phyloP scores from a whole-genome alignment of 2,329 filamentous ascomycete species.

The Phyllosticta citrichinensis region DNA sequence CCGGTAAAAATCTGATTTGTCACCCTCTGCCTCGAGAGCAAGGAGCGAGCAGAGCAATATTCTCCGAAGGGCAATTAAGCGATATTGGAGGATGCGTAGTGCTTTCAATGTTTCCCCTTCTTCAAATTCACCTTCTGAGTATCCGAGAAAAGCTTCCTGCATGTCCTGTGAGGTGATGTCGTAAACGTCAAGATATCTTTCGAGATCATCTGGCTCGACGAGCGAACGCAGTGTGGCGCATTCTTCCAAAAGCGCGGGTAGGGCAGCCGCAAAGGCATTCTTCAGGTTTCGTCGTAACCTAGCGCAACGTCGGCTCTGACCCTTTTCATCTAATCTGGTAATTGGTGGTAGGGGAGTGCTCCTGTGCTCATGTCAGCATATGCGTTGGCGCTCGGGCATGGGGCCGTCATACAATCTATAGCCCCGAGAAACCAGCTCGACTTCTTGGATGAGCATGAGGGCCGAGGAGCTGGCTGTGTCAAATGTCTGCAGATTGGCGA shows the following conservation, averaged over 20 bases:
- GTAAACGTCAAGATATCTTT: slow-evolving; percentile 77
- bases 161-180: slow-evolving; percentile 39
- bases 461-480: slow-evolving; percentile 68
- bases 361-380: slow-evolving; percentile 38
- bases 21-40: slow-evolving; percentile 72
- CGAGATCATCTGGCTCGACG: slow-evolving; percentile 69
- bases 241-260: slow-evolving; percentile 63
- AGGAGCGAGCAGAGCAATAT: slow-evolving; percentile 82
- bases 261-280: slow-evolving; percentile 56
- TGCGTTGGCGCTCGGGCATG: slow-evolving; percentile 9
- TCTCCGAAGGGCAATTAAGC: slow-evolving; percentile 71
- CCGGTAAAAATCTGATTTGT: slow-evolving; percentile 62
- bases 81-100: slow-evolving; percentile 54
- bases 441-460: slow-evolving; percentile 78
- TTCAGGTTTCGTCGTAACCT: slow-evolving; percentile 69
- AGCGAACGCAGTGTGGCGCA: slow-evolving; percentile 60
- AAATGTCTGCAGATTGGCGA: slow-evolving; percentile 67
- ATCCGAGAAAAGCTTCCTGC: slow-evolving; percentile 40
- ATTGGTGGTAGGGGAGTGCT: slow-evolving; percentile 87
- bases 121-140: slow-evolving; percentile 58
- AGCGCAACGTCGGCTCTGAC: slow-evolving; percentile 67
- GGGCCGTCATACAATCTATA: slow-evolving; percentile 60
- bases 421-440: slow-evolving; percentile 87
- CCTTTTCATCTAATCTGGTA: slow-evolving; percentile 75
- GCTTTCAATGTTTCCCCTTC: slow-evolving; percentile 71